These are phyloP conservation scores for Irpex sp. DNA, from an alignment of 1,284 basidiomycete genomes.

Conservation along the genomic window DNA sequence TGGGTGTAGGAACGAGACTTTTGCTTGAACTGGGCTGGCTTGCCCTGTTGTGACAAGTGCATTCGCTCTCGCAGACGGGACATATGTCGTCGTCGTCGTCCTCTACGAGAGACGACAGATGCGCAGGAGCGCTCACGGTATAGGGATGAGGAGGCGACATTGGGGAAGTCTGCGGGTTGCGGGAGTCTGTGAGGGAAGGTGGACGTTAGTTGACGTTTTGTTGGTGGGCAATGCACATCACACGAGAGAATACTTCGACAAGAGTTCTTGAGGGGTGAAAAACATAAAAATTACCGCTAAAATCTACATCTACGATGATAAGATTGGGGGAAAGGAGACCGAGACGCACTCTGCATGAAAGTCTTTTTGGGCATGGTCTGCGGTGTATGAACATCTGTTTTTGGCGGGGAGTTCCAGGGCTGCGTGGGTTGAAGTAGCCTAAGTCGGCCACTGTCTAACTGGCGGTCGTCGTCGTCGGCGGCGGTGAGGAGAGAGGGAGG, in stretches of 20 bases:
- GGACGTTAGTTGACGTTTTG: neutral
- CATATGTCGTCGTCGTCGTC: conserved; percentile 78
- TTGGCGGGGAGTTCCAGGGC: conserved; percentile 27
- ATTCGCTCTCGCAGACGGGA: conserved; percentile 82
- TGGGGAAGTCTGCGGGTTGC: conserved; percentile 54
- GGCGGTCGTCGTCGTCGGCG: conserved; percentile 15
- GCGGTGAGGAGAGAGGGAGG: conserved; percentile 13
- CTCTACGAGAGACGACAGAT: conserved; percentile 9
- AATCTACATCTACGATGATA: conserved; percentile 10
- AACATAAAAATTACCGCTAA: neutral
- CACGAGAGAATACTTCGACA: conserved; percentile 1
- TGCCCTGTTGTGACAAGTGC: conserved; percentile 58
- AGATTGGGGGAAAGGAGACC: conserved; percentile 8
- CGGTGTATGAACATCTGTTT: conserved; percentile 27
- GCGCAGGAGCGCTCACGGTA: conserved; percentile 48
- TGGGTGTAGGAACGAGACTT: conserved; percentile 22
- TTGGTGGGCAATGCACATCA: neutral
- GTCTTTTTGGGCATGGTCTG: conserved; percentile 32
- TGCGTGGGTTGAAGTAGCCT: conserved; percentile 16
- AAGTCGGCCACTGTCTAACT: conserved; percentile 12
- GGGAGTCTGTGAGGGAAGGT: conserved; percentile 37
- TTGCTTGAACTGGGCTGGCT: conserved; percentile 23
- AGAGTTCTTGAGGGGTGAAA: no score
- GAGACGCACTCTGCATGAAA: conserved; percentile 26
- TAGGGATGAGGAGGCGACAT: conserved; percentile 67